Conservation (phyloP, 768 basidiomycete genomes). For the Mycena crocata region DNA sequence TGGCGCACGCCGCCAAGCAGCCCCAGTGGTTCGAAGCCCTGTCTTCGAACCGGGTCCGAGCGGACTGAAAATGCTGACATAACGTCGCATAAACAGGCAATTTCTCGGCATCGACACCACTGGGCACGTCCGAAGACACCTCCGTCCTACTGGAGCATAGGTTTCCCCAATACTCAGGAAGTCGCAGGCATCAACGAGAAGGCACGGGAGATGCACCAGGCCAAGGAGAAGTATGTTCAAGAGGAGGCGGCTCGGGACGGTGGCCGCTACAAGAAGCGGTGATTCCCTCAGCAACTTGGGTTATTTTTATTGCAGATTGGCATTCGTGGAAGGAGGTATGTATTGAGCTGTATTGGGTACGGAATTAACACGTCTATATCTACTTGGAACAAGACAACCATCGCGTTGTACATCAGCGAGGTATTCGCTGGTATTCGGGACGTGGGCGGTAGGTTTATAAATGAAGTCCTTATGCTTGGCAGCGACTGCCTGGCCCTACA, state of each 20-base stretch:
- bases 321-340: neutral
- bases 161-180: conserved; percentile 75
- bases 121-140: conserved; percentile 67
- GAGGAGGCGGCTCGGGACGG: conserved; percentile 58
- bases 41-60: conserved; percentile 1
- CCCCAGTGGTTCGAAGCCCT: conserved; percentile 7
- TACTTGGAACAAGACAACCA: no score
- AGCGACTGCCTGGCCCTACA: no score
- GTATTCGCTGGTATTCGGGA: no score
- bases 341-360: no score
- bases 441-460: no score
- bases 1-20: conserved; percentile 59
- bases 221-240: conserved; percentile 59
- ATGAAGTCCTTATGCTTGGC: no score
- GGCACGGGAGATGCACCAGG: conserved; percentile 64
- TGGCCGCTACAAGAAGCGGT: conserved; percentile 31
- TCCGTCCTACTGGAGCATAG: conserved; percentile 76
- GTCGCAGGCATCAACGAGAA: conserved; percentile 64
- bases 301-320: no score
- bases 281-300: neutral
- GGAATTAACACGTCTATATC: no score
- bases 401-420: no score
- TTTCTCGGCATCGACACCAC: conserved; percentile 62
- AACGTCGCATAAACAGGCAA: conserved; percentile 56
- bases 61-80: conserved; percentile 39